A percentile compares a stretch with the other conserved stretches of the same genome.
phyloP scores from a whole-genome alignment of 257 asterid species.

The Anisodus tanguticus region DNA sequence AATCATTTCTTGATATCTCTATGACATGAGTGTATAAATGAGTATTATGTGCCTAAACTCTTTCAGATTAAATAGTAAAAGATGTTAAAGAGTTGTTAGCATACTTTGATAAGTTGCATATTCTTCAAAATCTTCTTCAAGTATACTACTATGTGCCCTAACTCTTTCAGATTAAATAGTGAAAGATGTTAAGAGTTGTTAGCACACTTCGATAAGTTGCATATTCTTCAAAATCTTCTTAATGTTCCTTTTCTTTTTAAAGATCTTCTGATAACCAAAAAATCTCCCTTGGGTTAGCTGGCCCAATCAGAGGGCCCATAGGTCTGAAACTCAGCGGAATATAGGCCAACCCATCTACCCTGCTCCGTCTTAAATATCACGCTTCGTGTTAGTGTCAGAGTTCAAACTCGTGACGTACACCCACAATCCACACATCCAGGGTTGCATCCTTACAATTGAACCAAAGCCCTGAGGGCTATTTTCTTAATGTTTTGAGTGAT shows the following conservation, averaged over 20 bases:
- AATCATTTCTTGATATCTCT: background rate
- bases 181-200: conserved; percentile 4
- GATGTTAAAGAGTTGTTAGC: background rate
- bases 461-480: background rate
- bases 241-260: background rate
- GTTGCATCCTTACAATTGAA: background rate
- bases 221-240: background rate
- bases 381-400: background rate
- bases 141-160: too few species aligned
- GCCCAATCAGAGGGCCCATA: background rate
- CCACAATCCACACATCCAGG: background rate
- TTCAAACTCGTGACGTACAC: background rate
- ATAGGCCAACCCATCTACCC: background rate
- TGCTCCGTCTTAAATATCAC: background rate
- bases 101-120: conserved; percentile 18
- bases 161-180: too few species aligned
- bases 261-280: background rate
- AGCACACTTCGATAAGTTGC: conserved; percentile 19
- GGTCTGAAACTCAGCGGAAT: background rate
- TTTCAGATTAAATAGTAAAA: background rate
- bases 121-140: background rate
- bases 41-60: too few species aligned
- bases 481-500: background rate
- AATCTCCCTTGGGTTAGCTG: background rate
- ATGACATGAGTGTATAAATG: background rate